Evolutionary conservation across 2,329 filamentous ascomycete species (phyloP), one percentile per base, ranked within the genome.

Genomic region (Helminthosporium solani): DNA sequence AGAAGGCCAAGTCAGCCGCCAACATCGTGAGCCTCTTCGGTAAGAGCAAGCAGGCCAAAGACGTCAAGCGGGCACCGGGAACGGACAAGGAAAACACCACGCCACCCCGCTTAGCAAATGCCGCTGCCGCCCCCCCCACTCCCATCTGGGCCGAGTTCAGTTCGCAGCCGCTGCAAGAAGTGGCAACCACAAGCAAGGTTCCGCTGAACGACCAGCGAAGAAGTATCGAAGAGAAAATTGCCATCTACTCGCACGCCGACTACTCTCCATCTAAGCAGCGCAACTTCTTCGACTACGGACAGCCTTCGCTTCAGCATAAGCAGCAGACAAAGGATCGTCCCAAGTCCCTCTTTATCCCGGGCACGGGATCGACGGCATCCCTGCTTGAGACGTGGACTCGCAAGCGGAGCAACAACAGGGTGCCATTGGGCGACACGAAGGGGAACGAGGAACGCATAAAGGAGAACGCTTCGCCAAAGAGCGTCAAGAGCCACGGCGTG

Each of bases 1-100:
- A 82, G 68, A 95, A 92, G 75, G 81, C 81, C 30, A 95, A 92
- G 70, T 95, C 91, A 0, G 81, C 87, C 3, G 87, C 87, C 25
- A 95, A 90, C 65, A 77, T 97, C n/a, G 83, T 83, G 0, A 83
- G 80, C 3, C 79, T 96, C 44, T 79, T 96, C 41, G 84, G 83
- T 46, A 85, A 86, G 46, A 83, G 84, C 48, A 90, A 86, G 66
- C 90, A 88, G 8, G 78, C 84, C 42, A 88, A 85, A 61, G 74
- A 78, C 43, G 72, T 72, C 27, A 79, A 82, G 11, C 75, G 78
- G 42, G 70, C 75, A 19, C 75, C 74, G 31, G 68, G 72, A 21
- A 85, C 81, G 60, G 85, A 92, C 67, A 95, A 95, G 71, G 90
- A 96, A 70, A 96, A 96, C 66, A 80, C 78, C 43, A 85, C 81